Evolutionary conservation across 1,139 yeast species (phyloP).

Genomic region (Casaregolazyma suthepensis): DNA sequence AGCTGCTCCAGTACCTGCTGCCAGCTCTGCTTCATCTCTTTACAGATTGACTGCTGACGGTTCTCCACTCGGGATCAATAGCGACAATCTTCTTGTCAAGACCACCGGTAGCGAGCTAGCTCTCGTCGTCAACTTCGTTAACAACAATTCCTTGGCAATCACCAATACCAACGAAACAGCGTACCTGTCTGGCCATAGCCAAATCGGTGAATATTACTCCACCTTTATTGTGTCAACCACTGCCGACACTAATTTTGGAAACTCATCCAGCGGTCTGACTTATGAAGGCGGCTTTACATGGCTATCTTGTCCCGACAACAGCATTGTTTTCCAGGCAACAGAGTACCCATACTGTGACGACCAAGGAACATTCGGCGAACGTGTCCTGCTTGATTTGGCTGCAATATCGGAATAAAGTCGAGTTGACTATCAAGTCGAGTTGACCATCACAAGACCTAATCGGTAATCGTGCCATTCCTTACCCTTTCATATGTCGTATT

Average conservation of each 20-base stretch:
- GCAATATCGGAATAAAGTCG: background rate
- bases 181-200: background rate
- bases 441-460: too few species aligned
- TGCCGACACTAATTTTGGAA: background rate
- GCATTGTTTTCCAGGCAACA: background rate
- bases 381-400: background rate
- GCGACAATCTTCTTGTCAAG: background rate
- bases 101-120: background rate
- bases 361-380: background rate
- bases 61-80: background rate
- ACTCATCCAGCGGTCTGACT: background rate
- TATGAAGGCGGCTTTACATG: background rate
- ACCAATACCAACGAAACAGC: background rate
- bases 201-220: background rate
- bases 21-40: background rate
- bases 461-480: too few species aligned
- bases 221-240: background rate
- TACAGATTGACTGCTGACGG: background rate
- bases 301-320: background rate
- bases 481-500: background rate
- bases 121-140: background rate
- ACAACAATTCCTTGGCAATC: background rate
- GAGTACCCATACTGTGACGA: background rate
- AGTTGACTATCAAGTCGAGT: too few species aligned
- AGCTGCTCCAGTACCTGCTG: background rate